A percentile compares a stretch with the other conserved stretches of the same genome.
Evolutionary conservation across 2,329 filamentous ascomycete genomes (phyloP).

Genomic region (Fusarium caatingaense): DNA sequence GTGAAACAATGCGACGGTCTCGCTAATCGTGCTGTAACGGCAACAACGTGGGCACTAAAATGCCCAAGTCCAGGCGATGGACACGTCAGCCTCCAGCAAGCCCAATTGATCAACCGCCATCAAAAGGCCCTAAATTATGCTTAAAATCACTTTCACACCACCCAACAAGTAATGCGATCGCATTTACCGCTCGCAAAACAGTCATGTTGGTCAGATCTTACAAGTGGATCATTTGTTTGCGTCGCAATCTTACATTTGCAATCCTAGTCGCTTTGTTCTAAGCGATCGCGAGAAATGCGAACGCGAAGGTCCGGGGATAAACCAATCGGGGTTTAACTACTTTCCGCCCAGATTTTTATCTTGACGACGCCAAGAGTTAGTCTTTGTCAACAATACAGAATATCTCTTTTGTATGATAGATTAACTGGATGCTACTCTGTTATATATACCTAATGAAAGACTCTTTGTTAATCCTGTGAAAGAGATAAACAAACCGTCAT

Average conservation of each 20-base stretch:
- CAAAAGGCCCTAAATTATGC: neutral
- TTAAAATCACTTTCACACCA: neutral
- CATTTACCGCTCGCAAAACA: neutral
- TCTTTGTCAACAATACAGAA: neutral
- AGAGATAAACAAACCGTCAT: neutral
- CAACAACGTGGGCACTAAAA: neutral
- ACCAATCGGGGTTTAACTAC: conserved; percentile 1
- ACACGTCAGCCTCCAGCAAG: neutral
- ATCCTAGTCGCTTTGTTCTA: neutral
- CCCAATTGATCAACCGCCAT: neutral
- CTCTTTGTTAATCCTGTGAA: neutral
- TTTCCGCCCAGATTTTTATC: neutral
- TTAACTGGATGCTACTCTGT: neutral
- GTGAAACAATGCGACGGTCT: neutral
- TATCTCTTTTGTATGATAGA: neutral
- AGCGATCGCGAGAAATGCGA: conserved; percentile 1
- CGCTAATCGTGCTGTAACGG: neutral
- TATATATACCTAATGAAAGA: fast-evolving
- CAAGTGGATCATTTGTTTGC: neutral
- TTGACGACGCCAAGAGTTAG: neutral
- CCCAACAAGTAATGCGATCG: neutral
- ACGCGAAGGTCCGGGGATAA: neutral
- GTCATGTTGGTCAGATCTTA: neutral
- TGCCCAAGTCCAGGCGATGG: neutral
- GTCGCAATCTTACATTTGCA: neutral